A percentile compares a stretch with the other conserved stretches of the same genome.
Conservation (phyloP, 2,329 filamentous ascomycete genomes). For the Aureobasidium namibiae region DNA sequence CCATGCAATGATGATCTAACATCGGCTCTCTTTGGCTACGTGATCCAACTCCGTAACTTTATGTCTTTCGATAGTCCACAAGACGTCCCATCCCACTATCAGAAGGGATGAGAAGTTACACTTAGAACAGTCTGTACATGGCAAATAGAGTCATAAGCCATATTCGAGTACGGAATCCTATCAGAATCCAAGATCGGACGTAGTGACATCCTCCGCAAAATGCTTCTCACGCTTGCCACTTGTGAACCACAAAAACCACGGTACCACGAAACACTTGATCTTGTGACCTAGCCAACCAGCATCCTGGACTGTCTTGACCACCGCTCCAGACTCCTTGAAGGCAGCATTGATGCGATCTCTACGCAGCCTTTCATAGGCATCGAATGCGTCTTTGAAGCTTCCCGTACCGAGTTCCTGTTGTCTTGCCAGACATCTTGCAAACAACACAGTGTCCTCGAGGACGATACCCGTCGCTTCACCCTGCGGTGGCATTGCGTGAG, state of each 20-base stretch:
- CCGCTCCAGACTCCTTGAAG: slow-evolving; percentile 39
- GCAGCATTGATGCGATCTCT: slow-evolving; percentile 36
- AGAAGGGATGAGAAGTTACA: too few relatives aligned
- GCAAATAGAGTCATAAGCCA: not conserved
- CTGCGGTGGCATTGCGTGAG: slow-evolving; percentile 44
- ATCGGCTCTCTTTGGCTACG: not conserved
- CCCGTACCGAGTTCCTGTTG: slow-evolving; percentile 34
- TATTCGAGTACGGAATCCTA: not conserved
- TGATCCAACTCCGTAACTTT: too few relatives aligned
- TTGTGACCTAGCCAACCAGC: slow-evolving; percentile 37
- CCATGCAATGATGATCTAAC: not conserved
- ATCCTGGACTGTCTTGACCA: slow-evolving; percentile 37
- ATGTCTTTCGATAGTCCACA: too few relatives aligned
- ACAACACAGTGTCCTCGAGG: slow-evolving; percentile 44
- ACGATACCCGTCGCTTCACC: slow-evolving; percentile 45
- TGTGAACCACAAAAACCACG: slow-evolving; percentile 41
- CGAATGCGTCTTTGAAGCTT: slow-evolving; percentile 37
- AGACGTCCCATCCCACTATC: too few relatives aligned
- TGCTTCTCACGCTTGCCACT: slow-evolving; percentile 33
- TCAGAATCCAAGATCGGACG: slow-evolving; percentile 27
- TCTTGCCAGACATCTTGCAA: slow-evolving; percentile 35
- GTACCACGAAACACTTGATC: slow-evolving; percentile 38
- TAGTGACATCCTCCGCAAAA: slow-evolving; percentile 39
- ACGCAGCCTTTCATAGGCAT: slow-evolving; percentile 40
- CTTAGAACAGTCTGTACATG: not conserved